Percentiles rank a stretch among this genome's conserved stretches.
Evolutionary conservation across 2,329 filamentous ascomycete species (phyloP).

Genomic region (Aspergillus alliaceus): DNA sequence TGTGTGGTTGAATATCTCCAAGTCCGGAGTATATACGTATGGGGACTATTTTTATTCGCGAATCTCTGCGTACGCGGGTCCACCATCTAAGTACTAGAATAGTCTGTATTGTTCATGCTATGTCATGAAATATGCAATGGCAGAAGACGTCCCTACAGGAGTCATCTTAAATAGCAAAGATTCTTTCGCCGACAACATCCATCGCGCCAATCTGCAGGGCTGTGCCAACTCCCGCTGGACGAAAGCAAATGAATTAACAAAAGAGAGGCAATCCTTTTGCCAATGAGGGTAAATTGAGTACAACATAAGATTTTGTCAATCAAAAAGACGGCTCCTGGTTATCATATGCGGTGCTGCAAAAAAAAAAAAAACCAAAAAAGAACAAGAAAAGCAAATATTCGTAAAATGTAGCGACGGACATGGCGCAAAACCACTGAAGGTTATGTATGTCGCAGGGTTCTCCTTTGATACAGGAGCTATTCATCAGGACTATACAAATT

Average conservation of each 20-base stretch:
- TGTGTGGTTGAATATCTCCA: neutral
- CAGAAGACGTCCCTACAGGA: constrained; percentile 4
- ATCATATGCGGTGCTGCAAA: constrained; percentile 27
- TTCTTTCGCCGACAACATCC: constrained; percentile 17
- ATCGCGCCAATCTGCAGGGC: constrained; percentile 20
- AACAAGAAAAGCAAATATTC: constrained; percentile 17
- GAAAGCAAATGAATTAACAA: constrained; percentile 18
- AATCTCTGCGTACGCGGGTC: neutral
- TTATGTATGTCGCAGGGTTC: constrained; percentile 16
- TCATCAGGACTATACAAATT: constrained; percentile 87
- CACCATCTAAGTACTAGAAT: neutral
- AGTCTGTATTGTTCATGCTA: constrained; percentile 1
- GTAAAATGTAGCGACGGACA: constrained; percentile 20
- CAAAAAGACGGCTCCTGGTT: constrained; percentile 27
- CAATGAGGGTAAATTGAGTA: constrained; percentile 16
- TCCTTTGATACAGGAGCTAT: constrained; percentile 31
- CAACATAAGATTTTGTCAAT: constrained; percentile 10
- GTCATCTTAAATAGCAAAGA: constrained; percentile 10
- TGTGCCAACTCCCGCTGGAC: constrained; percentile 37
- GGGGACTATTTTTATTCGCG: neutral
- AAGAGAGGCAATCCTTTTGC: constrained; percentile 12
- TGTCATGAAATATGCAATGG: constrained; percentile 11
- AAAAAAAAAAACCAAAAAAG: neutral
- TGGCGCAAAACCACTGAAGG: constrained; percentile 3
- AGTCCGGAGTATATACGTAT: neutral